Percentiles rank a stretch among this genome's conserved stretches.
phyloP scores from a whole-genome alignment of 345 rosid genomes.

The Psidium guajava region DNA sequence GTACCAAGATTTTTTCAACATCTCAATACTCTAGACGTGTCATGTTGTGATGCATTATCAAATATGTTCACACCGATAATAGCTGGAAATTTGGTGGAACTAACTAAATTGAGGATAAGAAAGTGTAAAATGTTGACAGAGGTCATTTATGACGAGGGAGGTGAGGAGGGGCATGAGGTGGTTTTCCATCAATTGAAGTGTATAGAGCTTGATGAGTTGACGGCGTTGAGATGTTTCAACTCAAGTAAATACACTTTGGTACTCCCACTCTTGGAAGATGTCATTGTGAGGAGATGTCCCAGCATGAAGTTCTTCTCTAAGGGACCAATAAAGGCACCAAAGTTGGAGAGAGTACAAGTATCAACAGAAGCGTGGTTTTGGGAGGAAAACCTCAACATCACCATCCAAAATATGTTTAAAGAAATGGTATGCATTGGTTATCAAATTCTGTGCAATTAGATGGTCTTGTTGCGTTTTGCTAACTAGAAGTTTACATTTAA shows the following conservation, averaged over 20 bases:
- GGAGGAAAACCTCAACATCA: neutral
- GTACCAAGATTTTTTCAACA: neutral
- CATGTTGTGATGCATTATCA: neutral
- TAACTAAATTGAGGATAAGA: neutral
- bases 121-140: neutral
- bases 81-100: neutral
- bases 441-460: fast-evolving
- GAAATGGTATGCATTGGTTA: neutral
- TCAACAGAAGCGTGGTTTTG: neutral
- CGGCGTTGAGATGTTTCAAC: neutral
- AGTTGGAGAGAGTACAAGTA: neutral
- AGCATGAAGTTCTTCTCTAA: neutral
- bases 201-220: neutral
- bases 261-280: neutral
- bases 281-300: neutral
- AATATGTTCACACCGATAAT: neutral
- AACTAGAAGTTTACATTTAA: neutral
- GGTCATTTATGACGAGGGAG: neutral
- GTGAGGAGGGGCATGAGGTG: neutral
- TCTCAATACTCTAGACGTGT: neutral
- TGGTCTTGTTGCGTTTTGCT: neutral
- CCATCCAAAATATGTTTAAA: neutral
- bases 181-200: neutral
- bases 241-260: fast-evolving
- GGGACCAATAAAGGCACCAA: neutral